phyloP scores from a whole-genome alignment of 768 basidiomycete species.

The Lyophyllum decastes region DNA sequence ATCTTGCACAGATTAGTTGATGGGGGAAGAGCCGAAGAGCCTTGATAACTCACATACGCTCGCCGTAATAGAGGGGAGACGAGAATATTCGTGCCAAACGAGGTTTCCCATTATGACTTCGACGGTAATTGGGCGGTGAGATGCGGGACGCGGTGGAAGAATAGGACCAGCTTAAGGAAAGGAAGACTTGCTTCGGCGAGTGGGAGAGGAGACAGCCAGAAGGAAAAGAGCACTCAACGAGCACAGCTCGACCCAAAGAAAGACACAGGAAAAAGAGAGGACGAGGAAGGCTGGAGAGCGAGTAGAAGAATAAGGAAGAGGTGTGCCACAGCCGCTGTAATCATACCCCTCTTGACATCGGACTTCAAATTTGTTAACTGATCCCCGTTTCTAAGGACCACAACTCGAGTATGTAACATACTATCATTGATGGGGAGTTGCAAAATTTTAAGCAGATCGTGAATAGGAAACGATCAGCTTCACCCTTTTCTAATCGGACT shows the following conservation, averaged over 20 bases:
- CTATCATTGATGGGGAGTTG: no score
- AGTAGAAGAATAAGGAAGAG: conserved; percentile 10
- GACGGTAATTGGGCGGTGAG: neutral
- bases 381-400: conserved; percentile 15
- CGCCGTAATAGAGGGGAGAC: conserved; percentile 67
- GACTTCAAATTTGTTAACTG: conserved; percentile 19
- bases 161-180: conserved; percentile 19
- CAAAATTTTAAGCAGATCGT: no score
- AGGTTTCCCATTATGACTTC: conserved; percentile 68
- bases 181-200: conserved; percentile 43
- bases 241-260: conserved; percentile 32
- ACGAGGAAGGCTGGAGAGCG: conserved; percentile 9
- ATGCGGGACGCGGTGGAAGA: conserved; percentile 10
- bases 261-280: conserved; percentile 20
- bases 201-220: conserved; percentile 25
- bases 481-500: no score
- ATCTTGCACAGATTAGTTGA: conserved; percentile 42
- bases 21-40: neutral
- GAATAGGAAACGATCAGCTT: no score
- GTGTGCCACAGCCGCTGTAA: neutral
- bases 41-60: conserved; percentile 62
- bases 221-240: conserved; percentile 24
- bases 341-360: conserved; percentile 12
- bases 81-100: conserved; percentile 79
- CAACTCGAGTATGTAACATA: neutral